A percentile compares a stretch with the other conserved stretches of the same genome.
These are phyloP conservation scores for Mallotus nudiflorus DNA, from an alignment of 345 rosid genomes.

Conservation along the genomic window DNA sequence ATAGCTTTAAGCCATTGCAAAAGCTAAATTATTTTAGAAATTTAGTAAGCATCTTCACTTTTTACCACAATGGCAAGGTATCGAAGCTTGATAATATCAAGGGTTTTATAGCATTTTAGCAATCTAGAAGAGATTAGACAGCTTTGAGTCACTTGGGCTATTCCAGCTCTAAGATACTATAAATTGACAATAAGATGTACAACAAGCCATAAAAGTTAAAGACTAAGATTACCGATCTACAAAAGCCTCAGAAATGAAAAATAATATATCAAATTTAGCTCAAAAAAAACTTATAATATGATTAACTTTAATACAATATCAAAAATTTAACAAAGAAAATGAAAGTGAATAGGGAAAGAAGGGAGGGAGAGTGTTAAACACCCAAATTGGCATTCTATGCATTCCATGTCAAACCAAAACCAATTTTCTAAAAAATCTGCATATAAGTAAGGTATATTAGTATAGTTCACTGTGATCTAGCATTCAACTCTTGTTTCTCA, in stretches of 20 bases:
- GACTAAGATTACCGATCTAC: slow-evolving; percentile 49
- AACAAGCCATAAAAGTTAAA: slow-evolving; percentile 61
- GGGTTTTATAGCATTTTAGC: slow-evolving; percentile 42
- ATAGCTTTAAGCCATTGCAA: slow-evolving; percentile 58
- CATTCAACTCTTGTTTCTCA: neutral
- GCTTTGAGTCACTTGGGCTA: slow-evolving; percentile 50
- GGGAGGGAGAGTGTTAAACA: neutral
- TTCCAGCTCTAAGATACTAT: slow-evolving; percentile 44
- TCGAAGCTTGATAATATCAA: slow-evolving; percentile 51
- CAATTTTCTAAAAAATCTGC: neutral
- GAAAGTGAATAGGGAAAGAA: neutral
- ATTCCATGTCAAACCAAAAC: neutral
- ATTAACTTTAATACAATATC: neutral
- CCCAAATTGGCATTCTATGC: neutral
- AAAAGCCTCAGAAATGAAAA: slow-evolving; percentile 18
- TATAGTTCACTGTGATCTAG: neutral
- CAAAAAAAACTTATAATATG: neutral
- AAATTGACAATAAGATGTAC: slow-evolving; percentile 57
- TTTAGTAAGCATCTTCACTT: slow-evolving; percentile 55
- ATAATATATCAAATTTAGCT: neutral
- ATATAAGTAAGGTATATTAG: neutral
- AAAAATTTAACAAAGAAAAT: neutral
- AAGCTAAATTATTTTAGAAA: slow-evolving; percentile 51
- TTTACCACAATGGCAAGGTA: slow-evolving; percentile 73
- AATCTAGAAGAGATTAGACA: slow-evolving; percentile 58